Evolutionary conservation across 345 rosid genomes (phyloP).

Genomic region (Camelina neglecta): DNA sequence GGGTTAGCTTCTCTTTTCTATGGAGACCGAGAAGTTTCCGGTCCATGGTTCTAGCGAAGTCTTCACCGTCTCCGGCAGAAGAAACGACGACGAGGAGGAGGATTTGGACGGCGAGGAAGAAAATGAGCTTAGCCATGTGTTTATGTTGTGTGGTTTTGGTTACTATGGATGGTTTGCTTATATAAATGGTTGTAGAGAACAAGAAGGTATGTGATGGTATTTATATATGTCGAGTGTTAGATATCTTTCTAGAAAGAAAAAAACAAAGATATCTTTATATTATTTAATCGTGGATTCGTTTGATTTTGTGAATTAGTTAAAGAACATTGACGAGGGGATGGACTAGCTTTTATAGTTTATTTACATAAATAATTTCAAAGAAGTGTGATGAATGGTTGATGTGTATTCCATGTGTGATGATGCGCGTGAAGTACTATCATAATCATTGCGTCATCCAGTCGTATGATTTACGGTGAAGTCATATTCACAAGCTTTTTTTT

Average conservation of each 20-base stretch:
- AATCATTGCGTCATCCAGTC: constrained; percentile 38
- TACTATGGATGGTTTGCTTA: constrained; percentile 1
- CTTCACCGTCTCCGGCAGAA: constrained; percentile 30
- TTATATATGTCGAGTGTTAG: constrained; percentile 32
- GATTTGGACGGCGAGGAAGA: constrained; percentile 31
- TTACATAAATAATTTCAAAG: background rate
- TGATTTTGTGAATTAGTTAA: constrained; percentile 25
- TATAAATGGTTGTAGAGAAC: background rate
- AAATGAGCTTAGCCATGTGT: constrained; percentile 38
- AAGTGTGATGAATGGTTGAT: constrained; percentile 4
- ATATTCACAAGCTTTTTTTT: background rate
- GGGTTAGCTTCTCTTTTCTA: constrained; percentile 65
- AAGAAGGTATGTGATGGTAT: constrained; percentile 16
- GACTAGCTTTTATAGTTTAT: background rate
- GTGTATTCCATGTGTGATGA: constrained; percentile 22
- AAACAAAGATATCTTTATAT: background rate
- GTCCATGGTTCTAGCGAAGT: constrained; percentile 48
- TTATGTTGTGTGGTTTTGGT: background rate
- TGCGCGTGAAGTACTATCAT: constrained; percentile 19
- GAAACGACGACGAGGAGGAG: constrained; percentile 29
- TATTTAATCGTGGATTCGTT: background rate
- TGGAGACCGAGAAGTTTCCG: constrained; percentile 43
- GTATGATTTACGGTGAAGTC: constrained; percentile 44
- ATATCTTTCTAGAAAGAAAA: constrained; percentile 6
- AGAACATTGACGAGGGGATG: constrained; percentile 25